phyloP scores from a whole-genome alignment of 176 grass and related monocot species.

The Musa schizocarpa region DNA sequence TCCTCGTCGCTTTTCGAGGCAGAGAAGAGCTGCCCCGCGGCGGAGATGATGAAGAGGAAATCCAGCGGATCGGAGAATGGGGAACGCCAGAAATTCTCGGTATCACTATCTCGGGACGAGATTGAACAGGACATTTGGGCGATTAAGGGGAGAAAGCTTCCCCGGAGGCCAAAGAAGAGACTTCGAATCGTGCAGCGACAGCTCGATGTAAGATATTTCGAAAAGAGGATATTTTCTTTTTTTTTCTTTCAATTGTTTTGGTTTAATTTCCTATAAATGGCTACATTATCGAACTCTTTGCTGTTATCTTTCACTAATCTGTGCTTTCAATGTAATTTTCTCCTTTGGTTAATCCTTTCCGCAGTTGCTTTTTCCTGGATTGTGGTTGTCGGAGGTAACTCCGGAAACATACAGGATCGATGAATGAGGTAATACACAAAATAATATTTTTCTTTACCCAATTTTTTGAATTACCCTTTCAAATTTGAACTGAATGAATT shows the following conservation, averaged over 20 bases:
- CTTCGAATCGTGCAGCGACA: conserved; percentile 34
- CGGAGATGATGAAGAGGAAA: not conserved
- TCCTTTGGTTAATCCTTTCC: not conserved
- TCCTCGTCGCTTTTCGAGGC: not conserved
- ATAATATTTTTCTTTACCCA: not conserved
- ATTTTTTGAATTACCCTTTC: not conserved
- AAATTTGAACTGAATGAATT: not conserved
- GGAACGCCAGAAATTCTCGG: conserved; percentile 24
- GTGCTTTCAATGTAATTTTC: not conserved
- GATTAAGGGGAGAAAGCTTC: conserved; percentile 38
- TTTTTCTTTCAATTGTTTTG: not conserved
- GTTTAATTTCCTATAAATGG: not conserved
- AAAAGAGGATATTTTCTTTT: not conserved
- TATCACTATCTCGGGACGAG: conserved; percentile 47
- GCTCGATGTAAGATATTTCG: conserved; percentile 32
- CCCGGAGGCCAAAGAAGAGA: conserved; percentile 55
- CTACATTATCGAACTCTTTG: not conserved
- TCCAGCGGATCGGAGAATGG: not conserved
- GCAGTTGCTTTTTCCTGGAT: conserved; percentile 49
- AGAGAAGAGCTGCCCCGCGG: not conserved
- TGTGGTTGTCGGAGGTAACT: conserved; percentile 39
- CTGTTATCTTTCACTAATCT: not conserved
- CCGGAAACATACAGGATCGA: conserved; percentile 48
- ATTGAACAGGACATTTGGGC: conserved; percentile 34
- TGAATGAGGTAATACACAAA: conserved; percentile 19